Evolutionary conservation across 768 basidiomycete species (phyloP), one percentile per base, ranked within the genome.

Genomic region (Terana coerulea): DNA sequence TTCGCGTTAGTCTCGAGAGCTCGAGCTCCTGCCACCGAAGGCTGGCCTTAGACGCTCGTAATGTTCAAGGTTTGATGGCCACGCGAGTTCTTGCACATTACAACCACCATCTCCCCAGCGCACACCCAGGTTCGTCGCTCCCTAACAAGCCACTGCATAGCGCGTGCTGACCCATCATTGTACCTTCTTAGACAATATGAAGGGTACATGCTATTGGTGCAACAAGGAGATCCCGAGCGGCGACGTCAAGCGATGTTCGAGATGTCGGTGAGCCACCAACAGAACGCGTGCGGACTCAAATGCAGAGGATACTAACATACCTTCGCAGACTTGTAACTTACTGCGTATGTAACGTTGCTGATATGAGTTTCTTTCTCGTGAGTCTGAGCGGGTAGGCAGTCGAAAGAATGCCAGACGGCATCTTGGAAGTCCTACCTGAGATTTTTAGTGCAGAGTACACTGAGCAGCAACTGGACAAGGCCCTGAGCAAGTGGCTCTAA

Each of bases 181-280:
- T n/a, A n/a, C n/a, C n/a, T n/a, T n/a, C n/a, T n/a, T n/a, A 44
- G 24, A 15, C 22, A 44, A 3, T 3, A 44, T 44, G 42, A 44
- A 44, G 24, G 42, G 24, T 22, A 44, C 42, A 10, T 44, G 42
- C 15, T 44, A 44, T 29, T 44, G 42, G 42, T 44, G 42, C 24
- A 49, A 41, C n/a, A 40, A 40, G 17, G 48, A 40, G 25, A 49
- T 49, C 11, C 37, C 37, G 2, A 37, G 29, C n/a, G 48, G 48
- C 11, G 28, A 35, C 4, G 48, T 49, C 10, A 49, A 49, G 29
- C 29, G 48, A 8, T 49, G 48, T 28, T 39, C 48, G 26, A 24
- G 48, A 28, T 49, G 37, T 25, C 7, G 48, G 48, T 49, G 19
- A 21, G 48, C 22, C 37, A 29, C 45, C 14, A 30, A 47, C 45